Evolutionary conservation across 1,284 basidiomycete genomes (phyloP).

Genomic region (Fomitopsis betulina): DNA sequence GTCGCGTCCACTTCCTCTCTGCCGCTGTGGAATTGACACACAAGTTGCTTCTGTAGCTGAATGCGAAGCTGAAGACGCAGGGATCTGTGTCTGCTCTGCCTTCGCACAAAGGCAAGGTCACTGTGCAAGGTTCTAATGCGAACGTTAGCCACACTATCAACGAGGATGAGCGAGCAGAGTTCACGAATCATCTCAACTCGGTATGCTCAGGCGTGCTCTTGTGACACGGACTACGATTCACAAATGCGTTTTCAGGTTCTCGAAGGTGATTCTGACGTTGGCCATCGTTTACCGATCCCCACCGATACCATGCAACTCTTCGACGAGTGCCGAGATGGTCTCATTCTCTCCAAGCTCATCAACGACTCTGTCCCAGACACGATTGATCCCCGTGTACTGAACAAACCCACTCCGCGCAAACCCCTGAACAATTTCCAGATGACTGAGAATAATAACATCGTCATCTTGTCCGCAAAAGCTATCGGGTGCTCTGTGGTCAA

Average conservation of each 20-base stretch:
- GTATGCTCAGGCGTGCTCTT: slow-evolving; percentile 39
- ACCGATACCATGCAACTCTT: slow-evolving; percentile 99
- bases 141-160: slow-evolving; percentile 98
- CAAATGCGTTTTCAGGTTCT: slow-evolving; percentile 57
- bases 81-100: slow-evolving; percentile 52
- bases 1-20: slow-evolving; percentile 15
- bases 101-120: slow-evolving; percentile 86
- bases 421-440: slow-evolving; percentile 95
- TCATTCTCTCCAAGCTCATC: slow-evolving; percentile 97
- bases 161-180: slow-evolving; percentile 93
- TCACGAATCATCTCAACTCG: slow-evolving; percentile 96
- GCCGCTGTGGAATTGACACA: neutral
- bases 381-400: slow-evolving; percentile 97
- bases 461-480: slow-evolving; percentile 94
- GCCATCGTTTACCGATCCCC: slow-evolving; percentile 84
- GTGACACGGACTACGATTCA: slow-evolving; percentile 1
- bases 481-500: slow-evolving; percentile 99
- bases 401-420: slow-evolving; percentile 76
- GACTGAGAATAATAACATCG: slow-evolving; percentile 99
- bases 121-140: slow-evolving; percentile 91
- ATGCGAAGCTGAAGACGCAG: slow-evolving; percentile 73
- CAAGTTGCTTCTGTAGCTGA: slow-evolving; percentile 47
- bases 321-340: slow-evolving; percentile 93
- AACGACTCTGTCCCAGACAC: slow-evolving; percentile 99
- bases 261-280: slow-evolving; percentile 86